Evolutionary conservation across 768 basidiomycete species (phyloP).

Genomic region (Lentinula detonsa): DNA sequence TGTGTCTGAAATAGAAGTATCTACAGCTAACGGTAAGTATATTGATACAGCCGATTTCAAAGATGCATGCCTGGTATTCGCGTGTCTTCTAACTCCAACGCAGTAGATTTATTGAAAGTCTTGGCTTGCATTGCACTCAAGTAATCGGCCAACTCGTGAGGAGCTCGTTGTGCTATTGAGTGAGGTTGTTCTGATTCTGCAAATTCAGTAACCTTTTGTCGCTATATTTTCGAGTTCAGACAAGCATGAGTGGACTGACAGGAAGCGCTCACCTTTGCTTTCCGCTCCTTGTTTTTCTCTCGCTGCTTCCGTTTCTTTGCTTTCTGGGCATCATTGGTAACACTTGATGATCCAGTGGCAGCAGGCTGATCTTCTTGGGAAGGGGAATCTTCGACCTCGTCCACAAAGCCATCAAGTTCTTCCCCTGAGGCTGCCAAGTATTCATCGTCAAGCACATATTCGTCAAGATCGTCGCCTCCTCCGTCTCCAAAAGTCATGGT

Average conservation of each 20-base stretch:
- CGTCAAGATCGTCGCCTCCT: slow-evolving; percentile 77
- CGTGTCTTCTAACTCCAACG: slow-evolving; percentile 76
- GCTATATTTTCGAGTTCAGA: slow-evolving; percentile 32
- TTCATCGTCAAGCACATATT: slow-evolving; percentile 63
- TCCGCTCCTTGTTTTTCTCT: slow-evolving; percentile 70
- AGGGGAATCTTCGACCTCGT: neutral
- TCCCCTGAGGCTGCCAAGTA: slow-evolving; percentile 59
- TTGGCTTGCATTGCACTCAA: slow-evolving; percentile 62
- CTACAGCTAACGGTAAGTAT: slow-evolving; percentile 28
- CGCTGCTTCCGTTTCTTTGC: slow-evolving; percentile 69
- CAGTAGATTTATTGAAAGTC: slow-evolving; percentile 60
- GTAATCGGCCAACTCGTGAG: slow-evolving; percentile 54
- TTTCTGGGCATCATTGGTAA: neutral
- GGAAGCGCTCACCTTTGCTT: slow-evolving; percentile 47
- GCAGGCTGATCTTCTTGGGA: neutral
- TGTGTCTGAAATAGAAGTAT: slow-evolving; percentile 69
- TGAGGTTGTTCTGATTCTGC: slow-evolving; percentile 27
- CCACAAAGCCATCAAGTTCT: slow-evolving; percentile 27
- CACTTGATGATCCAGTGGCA: neutral
- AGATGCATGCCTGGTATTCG: slow-evolving; percentile 63
- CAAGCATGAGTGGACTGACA: slow-evolving; percentile 4
- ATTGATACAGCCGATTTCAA: neutral
- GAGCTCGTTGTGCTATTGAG: slow-evolving; percentile 53
- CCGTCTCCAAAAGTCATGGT: slow-evolving; percentile 7
- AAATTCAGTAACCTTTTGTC: slow-evolving; percentile 52